phyloP scores from a whole-genome alignment of 306 rosid species.

The Cajanus cajan region DNA sequence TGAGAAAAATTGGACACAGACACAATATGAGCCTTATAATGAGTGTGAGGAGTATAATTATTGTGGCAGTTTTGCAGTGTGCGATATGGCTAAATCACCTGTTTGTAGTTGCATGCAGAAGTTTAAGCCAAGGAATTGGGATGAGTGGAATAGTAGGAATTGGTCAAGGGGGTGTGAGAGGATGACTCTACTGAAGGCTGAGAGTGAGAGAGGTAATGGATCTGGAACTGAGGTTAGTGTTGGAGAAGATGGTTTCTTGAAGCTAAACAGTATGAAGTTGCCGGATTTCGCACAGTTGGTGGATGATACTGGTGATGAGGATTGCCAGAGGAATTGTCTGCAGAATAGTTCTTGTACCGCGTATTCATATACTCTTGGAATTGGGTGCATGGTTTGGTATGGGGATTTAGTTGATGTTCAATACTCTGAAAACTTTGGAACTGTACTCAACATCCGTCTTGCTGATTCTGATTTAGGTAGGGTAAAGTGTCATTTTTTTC shows the following conservation, averaged over 20 bases:
- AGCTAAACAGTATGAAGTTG: constrained; percentile 34
- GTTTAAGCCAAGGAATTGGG: constrained; percentile 33
- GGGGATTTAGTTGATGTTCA: constrained; percentile 45
- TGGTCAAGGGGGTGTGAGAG: constrained; percentile 59
- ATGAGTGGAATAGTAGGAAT: constrained; percentile 37
- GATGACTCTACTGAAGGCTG: constrained; percentile 40
- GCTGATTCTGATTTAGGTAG: constrained; percentile 48
- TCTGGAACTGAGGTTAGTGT: constrained; percentile 23
- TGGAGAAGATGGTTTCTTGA: constrained; percentile 52
- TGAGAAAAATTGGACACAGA: constrained; percentile 28
- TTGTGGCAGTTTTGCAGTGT: constrained; percentile 59
- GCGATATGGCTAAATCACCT: constrained; percentile 17
- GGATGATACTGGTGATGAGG: not conserved
- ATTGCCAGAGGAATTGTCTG: constrained; percentile 41
- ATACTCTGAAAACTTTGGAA: constrained; percentile 29
- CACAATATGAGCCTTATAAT: constrained; percentile 42
- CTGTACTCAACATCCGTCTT: constrained; percentile 47
- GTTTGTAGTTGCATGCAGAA: constrained; percentile 49
- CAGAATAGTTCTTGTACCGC: constrained; percentile 52
- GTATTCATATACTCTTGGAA: constrained; percentile 42
- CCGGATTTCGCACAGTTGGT: constrained; percentile 52
- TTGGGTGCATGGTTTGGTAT: constrained; percentile 64
- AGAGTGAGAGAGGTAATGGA: constrained; percentile 36
- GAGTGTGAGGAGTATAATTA: constrained; percentile 52
- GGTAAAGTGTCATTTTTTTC: not conserved